These are phyloP conservation scores for Suillus subluteus DNA, from an alignment of 768 basidiomycete genomes.

Conservation along the genomic window DNA sequence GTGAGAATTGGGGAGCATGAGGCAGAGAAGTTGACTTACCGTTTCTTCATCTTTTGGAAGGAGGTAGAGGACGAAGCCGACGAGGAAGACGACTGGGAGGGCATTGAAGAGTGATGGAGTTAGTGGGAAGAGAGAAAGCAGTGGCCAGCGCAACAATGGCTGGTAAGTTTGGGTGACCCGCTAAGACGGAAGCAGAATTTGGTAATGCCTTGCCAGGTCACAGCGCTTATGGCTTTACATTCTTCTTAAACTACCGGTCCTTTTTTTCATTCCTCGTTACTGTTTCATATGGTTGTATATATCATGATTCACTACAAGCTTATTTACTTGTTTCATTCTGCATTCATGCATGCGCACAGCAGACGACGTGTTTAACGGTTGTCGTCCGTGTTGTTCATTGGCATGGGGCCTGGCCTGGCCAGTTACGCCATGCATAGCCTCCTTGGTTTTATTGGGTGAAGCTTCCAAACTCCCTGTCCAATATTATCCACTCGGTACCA, in stretches of 20 bases:
- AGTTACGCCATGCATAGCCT: slow-evolving; percentile 12
- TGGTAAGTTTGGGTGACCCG: slow-evolving; percentile 36
- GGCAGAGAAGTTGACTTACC: slow-evolving; percentile 29
- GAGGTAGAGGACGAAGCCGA: slow-evolving; percentile 30
- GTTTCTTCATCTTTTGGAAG: slow-evolving; percentile 34
- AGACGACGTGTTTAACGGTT: neutral
- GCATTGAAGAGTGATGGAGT: slow-evolving; percentile 40
- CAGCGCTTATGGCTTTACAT: slow-evolving; percentile 34
- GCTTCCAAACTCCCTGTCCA: neutral
- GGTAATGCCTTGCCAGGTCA: slow-evolving; percentile 40
- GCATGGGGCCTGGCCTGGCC: neutral
- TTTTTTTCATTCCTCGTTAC: slow-evolving; percentile 3
- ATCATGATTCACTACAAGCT: neutral
- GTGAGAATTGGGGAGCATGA: slow-evolving; percentile 15
- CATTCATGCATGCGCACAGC: neutral
- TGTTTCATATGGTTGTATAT: neutral
- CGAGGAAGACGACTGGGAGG: slow-evolving; percentile 28
- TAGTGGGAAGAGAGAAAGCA: slow-evolving; percentile 42
- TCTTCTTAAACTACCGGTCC: neutral
- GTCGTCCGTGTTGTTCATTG: neutral
- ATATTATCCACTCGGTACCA: neutral
- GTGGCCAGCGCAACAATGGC: slow-evolving; percentile 48
- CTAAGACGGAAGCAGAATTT: slow-evolving; percentile 37
- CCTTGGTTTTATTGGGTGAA: slow-evolving; percentile 12
- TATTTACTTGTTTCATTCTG: neutral